Conservation (phyloP, 805 yeast genomes). For the Saccharomycopsis sp. region DNA sequence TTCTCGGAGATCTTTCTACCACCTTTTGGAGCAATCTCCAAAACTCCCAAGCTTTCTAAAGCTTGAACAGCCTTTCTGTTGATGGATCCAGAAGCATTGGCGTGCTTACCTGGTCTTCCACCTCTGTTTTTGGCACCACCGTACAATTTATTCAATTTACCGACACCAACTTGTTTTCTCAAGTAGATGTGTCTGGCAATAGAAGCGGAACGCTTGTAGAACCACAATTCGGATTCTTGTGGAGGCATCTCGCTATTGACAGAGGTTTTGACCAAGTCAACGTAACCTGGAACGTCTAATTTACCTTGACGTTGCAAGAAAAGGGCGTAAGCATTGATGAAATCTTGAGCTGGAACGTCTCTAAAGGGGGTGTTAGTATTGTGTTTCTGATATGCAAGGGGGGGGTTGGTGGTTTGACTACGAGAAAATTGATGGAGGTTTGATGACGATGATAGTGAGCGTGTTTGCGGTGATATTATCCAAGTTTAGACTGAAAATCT, state of each 20-base stretch:
- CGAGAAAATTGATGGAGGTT: conserved; percentile 14
- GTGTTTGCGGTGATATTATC: too few relatives aligned
- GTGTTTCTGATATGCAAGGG: neutral
- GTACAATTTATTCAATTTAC: conserved; percentile 97
- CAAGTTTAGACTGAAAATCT: too few relatives aligned
- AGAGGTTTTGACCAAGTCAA: conserved; percentile 98
- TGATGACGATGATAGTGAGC: conserved; percentile 8
- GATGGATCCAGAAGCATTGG: conserved; percentile 97
- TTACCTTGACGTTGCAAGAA: conserved; percentile 99
- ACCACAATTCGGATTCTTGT: conserved; percentile 99
- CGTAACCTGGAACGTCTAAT: conserved; percentile 99
- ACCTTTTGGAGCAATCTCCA: conserved; percentile 95
- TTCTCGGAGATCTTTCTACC: conserved; percentile 99
- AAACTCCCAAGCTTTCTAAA: conserved; percentile 95
- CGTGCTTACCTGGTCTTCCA: conserved; percentile 96
- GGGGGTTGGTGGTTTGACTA: too few relatives aligned
- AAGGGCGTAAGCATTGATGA: conserved; percentile 98
- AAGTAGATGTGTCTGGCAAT: conserved; percentile 99
- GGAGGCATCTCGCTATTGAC: conserved; percentile 99
- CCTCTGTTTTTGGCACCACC: conserved; percentile 99
- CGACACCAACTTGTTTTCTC: conserved; percentile 99
- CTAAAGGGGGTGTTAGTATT: conserved; percentile 40
- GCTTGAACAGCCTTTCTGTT: conserved; percentile 98
- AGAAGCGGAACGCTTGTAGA: conserved; percentile 99
- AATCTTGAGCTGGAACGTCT: conserved; percentile 99